Base-by-base conservation (phyloP, 106 monocot genomes). In the Narthecium ossifragum region DNA sequence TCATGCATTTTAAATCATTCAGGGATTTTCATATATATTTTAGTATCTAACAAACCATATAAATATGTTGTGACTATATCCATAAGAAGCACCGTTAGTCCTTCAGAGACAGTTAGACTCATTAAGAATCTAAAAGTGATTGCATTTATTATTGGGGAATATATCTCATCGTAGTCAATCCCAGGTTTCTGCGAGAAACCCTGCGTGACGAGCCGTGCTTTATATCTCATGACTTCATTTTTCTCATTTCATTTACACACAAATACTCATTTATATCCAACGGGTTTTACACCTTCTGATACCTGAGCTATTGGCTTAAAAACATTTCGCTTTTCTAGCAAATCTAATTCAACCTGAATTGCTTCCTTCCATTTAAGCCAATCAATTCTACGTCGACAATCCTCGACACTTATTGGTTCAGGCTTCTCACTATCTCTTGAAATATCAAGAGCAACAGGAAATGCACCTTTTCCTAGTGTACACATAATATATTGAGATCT, bases 121-220 rank as follows among this genome's bases (percentile, higher is more conserved):
- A 54, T 54, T 15, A 54, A 54, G 15, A 30, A 31, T 31, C 31
- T 12, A 11, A 54, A 54, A 6, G 54, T 54, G 14, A 54, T 31
- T 30, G 30, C 54, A 32, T 54, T 30, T 5, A 29, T 31, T 8
- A 54, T 22, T 1, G 54, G 54, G 31, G 54, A 54, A 30, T 54
- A 54, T 54, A 22, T 54, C 29, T 54, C 54, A 3, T 54, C 54
- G 13, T 54, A 54, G 23, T 28, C 30, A 31, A 54, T 31, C 4
- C 27, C n/a, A 54, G 31, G 54, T 31, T 12, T 54, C 31, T 54
- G 15, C 9, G 54, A 14, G 31, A 30, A 54, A 54, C 54, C 54
- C 31, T 54, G 54, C 10, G 54, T 30, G 6, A 23, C 50, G 6
- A 25, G 50, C 24, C 50, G 2, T 20, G 18, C 47, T 18, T 47